Conservation (phyloP, 163 green algal species). For the Prototheca stagnorum region DNA sequence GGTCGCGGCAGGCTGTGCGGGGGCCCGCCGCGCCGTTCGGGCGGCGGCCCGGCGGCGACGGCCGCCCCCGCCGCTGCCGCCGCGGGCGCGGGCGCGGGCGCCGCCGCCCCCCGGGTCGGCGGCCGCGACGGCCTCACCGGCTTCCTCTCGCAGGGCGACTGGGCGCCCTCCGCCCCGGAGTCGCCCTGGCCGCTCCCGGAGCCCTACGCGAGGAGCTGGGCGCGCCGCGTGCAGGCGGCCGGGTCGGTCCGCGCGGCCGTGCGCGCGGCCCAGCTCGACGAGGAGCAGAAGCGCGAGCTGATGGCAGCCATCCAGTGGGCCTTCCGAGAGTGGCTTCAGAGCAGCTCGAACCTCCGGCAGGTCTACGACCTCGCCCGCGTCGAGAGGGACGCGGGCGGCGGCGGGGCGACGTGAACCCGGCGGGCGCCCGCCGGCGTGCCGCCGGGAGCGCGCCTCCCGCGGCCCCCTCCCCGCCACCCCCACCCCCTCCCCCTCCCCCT, state of each 20-base stretch:
- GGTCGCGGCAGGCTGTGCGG: slow-evolving; percentile 30
- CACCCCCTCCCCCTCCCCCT: no score
- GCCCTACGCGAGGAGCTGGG: slow-evolving; percentile 33
- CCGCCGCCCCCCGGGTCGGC: no score
- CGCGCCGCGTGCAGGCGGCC: slow-evolving; percentile 34
- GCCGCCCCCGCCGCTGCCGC: no score
- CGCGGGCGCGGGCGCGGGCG: no score
- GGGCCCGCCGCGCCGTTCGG: slow-evolving; percentile 4
- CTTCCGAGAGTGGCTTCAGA: slow-evolving; percentile 71
- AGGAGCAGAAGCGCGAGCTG: slow-evolving; percentile 37
- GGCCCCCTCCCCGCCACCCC: no score
- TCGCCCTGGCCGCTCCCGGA: slow-evolving; percentile 47
- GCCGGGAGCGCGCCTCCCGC: no score
- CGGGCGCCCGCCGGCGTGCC: no score
- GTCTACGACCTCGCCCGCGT: slow-evolving; percentile 74
- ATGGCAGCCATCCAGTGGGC: slow-evolving; percentile 53
- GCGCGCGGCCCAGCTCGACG: slow-evolving; percentile 37
- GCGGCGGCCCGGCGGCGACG: neutral
- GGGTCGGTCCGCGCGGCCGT: slow-evolving; percentile 49
- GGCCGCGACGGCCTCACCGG: slow-evolving; percentile 4
- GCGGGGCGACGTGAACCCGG: no score
- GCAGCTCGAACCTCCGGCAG: slow-evolving; percentile 44
- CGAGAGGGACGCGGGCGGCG: slow-evolving; percentile 46
- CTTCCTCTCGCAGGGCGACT: slow-evolving; percentile 5
- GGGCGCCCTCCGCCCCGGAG: neutral